Percentiles rank a stretch among this genome's conserved stretches.
Conservation (phyloP, 106 monocot species). For the Ottelia alismoides region DNA sequence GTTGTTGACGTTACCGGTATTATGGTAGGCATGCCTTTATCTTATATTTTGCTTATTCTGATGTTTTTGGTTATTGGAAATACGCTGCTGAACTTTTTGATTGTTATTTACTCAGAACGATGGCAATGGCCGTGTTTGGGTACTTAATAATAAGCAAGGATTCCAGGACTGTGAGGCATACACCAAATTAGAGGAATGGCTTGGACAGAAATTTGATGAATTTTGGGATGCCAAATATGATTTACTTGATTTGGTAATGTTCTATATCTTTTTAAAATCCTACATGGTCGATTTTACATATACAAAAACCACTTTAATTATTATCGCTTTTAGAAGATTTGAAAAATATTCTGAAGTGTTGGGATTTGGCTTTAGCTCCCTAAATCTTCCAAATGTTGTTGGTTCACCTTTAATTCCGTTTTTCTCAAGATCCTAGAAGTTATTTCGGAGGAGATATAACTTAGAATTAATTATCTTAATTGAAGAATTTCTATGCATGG, state of each 20-base stretch:
- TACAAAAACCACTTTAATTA: too few species aligned
- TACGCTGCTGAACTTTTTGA: neutral
- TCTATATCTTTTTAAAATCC: too few species aligned
- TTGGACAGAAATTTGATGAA: constrained; percentile 40
- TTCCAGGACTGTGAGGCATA: constrained; percentile 78
- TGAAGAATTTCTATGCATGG: too few species aligned
- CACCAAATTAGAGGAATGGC: constrained; percentile 62
- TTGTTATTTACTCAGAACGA: constrained; percentile 26
- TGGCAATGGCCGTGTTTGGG: constrained; percentile 30
- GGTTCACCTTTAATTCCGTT: too few species aligned
- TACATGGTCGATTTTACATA: too few species aligned
- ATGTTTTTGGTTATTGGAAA: neutral
- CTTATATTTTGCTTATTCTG: neutral
- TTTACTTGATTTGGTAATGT: constrained; percentile 41
- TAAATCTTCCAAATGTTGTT: too few species aligned
- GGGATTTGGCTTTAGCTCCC: too few species aligned
- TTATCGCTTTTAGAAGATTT: too few species aligned
- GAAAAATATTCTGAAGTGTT: too few species aligned
- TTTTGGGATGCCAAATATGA: constrained; percentile 71
- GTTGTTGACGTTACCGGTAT: constrained; percentile 54
- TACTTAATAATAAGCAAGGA: constrained; percentile 75
- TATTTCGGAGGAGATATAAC: too few species aligned
- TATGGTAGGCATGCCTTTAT: constrained; percentile 25
- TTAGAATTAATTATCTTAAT: too few species aligned
- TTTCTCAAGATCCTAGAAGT: too few species aligned